phyloP scores from a whole-genome alignment of 2,329 filamentous ascomycete genomes.

The Cladosporium oxysporum region DNA sequence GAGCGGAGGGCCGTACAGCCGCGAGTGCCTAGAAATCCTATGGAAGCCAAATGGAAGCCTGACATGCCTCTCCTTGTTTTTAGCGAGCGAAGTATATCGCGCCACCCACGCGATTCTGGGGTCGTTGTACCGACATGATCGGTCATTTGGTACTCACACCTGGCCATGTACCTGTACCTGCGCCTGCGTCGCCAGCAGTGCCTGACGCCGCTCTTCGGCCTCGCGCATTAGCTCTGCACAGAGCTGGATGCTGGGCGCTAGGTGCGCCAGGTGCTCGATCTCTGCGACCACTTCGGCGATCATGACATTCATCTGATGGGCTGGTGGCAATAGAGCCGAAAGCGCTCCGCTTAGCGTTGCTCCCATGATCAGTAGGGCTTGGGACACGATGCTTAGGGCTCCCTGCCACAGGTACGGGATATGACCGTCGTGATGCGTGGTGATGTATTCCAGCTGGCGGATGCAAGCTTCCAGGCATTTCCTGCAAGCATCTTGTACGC shows the following conservation, averaged over 20 bases:
- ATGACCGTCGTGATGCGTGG: conserved; percentile 77
- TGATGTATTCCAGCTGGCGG: conserved; percentile 76
- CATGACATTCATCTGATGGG: conserved; percentile 66
- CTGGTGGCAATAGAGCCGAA: conserved; percentile 62
- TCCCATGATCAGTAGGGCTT: conserved; percentile 80
- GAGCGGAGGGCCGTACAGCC: conserved; percentile 4
- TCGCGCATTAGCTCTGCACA: conserved; percentile 81
- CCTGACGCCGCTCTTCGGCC: conserved; percentile 68
- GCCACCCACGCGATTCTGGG: conserved; percentile 10
- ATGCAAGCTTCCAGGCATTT: conserved; percentile 80
- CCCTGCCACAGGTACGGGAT: conserved; percentile 87
- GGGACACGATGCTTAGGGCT: conserved; percentile 78
- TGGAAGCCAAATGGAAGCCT: conserved; percentile 14
- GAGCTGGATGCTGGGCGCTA: conserved; percentile 74
- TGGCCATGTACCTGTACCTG: conserved; percentile 10
- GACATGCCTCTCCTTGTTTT: neutral
- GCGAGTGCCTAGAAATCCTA: conserved; percentile 1
- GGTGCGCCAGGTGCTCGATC: conserved; percentile 70
- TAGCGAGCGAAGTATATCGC: neutral
- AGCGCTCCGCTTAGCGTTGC: conserved; percentile 78
- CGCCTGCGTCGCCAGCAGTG: conserved; percentile 43
- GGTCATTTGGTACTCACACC: neutral
- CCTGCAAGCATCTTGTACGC: conserved; percentile 74
- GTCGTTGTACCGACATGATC: neutral
- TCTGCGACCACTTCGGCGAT: conserved; percentile 77